Conservation (phyloP, 2,329 filamentous ascomycete genomes). For the Lasiodiplodia sp. region DNA sequence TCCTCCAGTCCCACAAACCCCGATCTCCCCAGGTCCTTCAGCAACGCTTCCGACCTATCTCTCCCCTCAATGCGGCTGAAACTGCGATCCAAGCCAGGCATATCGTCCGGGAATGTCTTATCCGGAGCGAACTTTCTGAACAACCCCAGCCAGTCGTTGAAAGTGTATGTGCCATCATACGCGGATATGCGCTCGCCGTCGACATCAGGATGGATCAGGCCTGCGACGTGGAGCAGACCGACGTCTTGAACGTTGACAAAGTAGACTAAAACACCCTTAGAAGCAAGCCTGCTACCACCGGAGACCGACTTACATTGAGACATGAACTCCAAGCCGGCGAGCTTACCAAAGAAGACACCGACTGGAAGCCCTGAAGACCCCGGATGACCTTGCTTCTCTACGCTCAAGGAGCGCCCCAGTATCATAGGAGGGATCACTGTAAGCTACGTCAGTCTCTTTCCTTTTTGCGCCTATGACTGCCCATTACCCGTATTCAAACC, state of each 20-base stretch:
- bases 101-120: background rate
- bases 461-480: background rate
- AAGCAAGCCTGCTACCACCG: background rate
- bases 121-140: slow-evolving; percentile 3
- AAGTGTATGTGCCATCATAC: slow-evolving; percentile 30
- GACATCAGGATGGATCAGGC: slow-evolving; percentile 31
- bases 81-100: background rate
- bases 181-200: slow-evolving; percentile 33
- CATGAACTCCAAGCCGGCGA: background rate
- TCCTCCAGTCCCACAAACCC: slow-evolving; percentile 22
- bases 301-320: background rate
- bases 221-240: slow-evolving; percentile 35
- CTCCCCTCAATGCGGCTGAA: background rate
- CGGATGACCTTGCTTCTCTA: slow-evolving; percentile 32
- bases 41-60: slow-evolving; percentile 3
- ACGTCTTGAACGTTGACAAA: slow-evolving; percentile 35
- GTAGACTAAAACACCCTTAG: slow-evolving; percentile 16
- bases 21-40: slow-evolving; percentile 10
- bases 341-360: slow-evolving; percentile 28
- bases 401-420: slow-evolving; percentile 32
- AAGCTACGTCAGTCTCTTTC: slow-evolving; percentile 10
- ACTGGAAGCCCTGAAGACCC: slow-evolving; percentile 30
- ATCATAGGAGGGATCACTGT: slow-evolving; percentile 20
- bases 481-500: slow-evolving; percentile 43
- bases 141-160: slow-evolving; percentile 30